Conservation (phyloP, 768 basidiomycete genomes). For the Suillus tomentosus region DNA sequence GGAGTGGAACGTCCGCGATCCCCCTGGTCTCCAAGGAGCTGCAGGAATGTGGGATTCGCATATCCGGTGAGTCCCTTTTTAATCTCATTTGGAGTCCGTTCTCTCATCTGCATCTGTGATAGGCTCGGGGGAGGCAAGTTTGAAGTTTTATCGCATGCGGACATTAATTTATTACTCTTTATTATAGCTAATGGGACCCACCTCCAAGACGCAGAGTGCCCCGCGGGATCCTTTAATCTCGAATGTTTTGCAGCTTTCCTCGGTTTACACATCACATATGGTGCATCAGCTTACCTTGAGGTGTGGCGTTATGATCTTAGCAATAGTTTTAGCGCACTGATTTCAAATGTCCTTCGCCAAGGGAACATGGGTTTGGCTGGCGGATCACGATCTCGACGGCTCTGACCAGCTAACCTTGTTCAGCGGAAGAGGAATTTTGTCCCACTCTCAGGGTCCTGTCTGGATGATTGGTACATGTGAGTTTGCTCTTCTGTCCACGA, state of each 20-base stretch:
- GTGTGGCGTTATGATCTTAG: conserved; percentile 31
- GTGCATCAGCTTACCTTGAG: conserved; percentile 65
- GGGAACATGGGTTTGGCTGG: conserved; percentile 78
- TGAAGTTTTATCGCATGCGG: background rate
- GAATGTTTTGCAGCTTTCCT: conserved; percentile 58
- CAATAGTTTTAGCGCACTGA: background rate
- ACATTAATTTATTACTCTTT: background rate
- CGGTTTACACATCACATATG: conserved; percentile 22
- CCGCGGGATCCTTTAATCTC: conserved; percentile 27
- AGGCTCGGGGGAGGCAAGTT: conserved; percentile 27
- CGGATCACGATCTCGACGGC: conserved; percentile 73
- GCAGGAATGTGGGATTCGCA: conserved; percentile 52
- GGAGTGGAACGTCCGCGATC: conserved; percentile 61
- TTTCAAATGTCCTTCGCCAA: conserved; percentile 23
- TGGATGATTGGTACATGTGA: conserved; percentile 70
- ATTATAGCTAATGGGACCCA: conserved; percentile 29
- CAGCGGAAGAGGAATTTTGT: conserved; percentile 69
- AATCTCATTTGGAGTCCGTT: no score
- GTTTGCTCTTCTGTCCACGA: conserved; percentile 20
- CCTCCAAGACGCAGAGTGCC: conserved; percentile 35
- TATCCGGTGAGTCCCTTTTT: conserved; percentile 27
- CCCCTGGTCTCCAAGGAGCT: conserved; percentile 48
- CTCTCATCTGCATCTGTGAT: conserved; percentile 1
- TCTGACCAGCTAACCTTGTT: conserved; percentile 54
- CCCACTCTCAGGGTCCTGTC: conserved; percentile 73